Conservation (phyloP, 768 basidiomycete genomes). For the Postia placenta region DNA sequence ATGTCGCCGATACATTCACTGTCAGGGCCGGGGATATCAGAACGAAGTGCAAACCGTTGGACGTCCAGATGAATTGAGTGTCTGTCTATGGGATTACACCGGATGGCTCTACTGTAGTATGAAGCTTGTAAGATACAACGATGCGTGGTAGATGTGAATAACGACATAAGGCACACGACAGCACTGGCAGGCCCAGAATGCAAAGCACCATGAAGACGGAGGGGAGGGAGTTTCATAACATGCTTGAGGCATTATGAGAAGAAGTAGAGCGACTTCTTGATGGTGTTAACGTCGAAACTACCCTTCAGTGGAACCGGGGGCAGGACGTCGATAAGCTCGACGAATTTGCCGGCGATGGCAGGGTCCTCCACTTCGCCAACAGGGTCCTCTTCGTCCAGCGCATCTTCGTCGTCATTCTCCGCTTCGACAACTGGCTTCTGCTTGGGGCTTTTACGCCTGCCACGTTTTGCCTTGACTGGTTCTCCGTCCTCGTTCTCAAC, state of each 20-base stretch:
- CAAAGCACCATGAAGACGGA: neutral
- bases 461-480: neutral
- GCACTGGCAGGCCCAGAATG: neutral
- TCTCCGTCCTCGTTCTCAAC: conserved; percentile 23
- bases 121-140: neutral
- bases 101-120: neutral
- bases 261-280: conserved; percentile 85
- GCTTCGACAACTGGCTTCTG: neutral
- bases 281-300: conserved; percentile 73
- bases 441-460: too few relatives aligned
- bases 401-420: neutral
- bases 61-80: neutral
- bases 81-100: neutral
- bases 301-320: conserved; percentile 85
- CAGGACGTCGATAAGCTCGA: conserved; percentile 66
- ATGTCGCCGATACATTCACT: too few relatives aligned
- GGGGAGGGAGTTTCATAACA: conserved; percentile 2
- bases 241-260: conserved; percentile 59
- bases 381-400: neutral
- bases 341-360: conserved; percentile 45
- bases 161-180: neutral
- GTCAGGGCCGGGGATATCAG: too few relatives aligned
- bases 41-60: too few relatives aligned
- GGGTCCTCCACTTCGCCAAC: neutral
- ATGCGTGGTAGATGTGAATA: neutral